These are phyloP conservation scores for Rhodamnia rubescens DNA, from an alignment of 345 rosid genomes.

Conservation along the genomic window DNA sequence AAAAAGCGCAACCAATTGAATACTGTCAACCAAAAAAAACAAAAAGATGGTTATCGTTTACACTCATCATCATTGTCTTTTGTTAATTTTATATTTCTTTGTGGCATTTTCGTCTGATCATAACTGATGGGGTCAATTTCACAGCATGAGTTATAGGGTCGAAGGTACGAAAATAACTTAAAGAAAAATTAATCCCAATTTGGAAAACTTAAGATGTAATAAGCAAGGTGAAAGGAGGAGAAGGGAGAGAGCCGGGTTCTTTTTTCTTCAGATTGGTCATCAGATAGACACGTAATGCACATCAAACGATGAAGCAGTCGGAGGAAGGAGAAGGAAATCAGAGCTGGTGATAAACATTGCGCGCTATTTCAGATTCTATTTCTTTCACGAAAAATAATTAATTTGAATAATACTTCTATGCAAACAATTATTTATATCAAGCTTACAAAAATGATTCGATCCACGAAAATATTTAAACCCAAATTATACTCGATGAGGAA, in stretches of 20 bases:
- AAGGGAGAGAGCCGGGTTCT: not conserved
- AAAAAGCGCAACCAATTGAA: not conserved
- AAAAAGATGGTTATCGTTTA: no score
- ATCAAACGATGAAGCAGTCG: not conserved
- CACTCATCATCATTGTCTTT: not conserved
- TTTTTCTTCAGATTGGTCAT: not conserved
- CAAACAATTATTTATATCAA: accelerated
- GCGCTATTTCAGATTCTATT: not conserved
- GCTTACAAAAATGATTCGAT: not conserved
- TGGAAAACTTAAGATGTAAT: not conserved
- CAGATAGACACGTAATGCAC: not conserved
- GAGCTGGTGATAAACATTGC: not conserved
- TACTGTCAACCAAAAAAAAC: no score
- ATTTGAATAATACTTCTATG: not conserved
- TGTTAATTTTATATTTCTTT: not conserved
- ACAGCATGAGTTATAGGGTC: not conserved
- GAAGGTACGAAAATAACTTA: not conserved
- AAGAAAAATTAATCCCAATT: not conserved
- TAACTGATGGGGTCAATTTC: not conserved
- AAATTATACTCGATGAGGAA: not conserved
- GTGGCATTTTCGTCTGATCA: not conserved
- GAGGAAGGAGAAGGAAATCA: not conserved
- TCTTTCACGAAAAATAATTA: accelerated
- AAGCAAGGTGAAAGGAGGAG: not conserved
- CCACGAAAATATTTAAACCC: accelerated